A percentile compares a stretch with the other conserved stretches of the same genome.
phyloP scores from a whole-genome alignment of 2,329 filamentous ascomycete genomes.

The Fusarium sp. region DNA sequence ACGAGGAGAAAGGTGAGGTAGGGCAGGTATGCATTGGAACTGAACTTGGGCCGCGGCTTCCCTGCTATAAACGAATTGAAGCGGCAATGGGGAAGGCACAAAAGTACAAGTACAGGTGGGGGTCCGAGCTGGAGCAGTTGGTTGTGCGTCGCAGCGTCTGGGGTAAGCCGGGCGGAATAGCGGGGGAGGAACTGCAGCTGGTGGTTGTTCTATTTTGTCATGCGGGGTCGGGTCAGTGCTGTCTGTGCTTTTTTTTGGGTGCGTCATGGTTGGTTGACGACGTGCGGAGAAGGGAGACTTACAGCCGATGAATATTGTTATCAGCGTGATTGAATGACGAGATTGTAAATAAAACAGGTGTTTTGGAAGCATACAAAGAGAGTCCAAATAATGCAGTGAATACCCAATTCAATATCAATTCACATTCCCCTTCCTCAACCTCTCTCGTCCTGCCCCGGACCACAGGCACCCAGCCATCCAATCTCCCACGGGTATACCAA shows the following conservation, averaged over 20 bases:
- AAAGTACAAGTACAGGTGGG: slow-evolving; percentile 8
- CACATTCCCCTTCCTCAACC: background rate
- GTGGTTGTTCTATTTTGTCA: slow-evolving; percentile 34
- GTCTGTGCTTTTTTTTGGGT: slow-evolving; percentile 12
- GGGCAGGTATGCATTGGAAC: slow-evolving; percentile 12
- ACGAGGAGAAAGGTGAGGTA: slow-evolving; percentile 7
- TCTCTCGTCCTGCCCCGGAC: background rate
- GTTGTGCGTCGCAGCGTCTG: slow-evolving; percentile 23
- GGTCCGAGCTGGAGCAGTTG: slow-evolving; percentile 9
- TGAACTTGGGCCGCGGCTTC: slow-evolving; percentile 40
- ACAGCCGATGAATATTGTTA: background rate
- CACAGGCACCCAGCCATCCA: background rate
- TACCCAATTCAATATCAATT: background rate
- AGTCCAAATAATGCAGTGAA: background rate
- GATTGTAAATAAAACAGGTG: background rate
- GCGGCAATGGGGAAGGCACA: slow-evolving; percentile 4
- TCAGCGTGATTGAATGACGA: background rate
- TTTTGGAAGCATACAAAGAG: background rate
- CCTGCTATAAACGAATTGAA: slow-evolving; percentile 41
- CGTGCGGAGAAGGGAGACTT: slow-evolving; percentile 25
- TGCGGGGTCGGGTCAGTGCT: slow-evolving; percentile 25
- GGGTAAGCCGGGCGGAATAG: slow-evolving; percentile 40
- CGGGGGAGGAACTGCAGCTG: slow-evolving; percentile 27
- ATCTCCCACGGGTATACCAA: slow-evolving; percentile 12
- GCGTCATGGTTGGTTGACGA: slow-evolving; percentile 2